Percentiles rank a stretch among this genome's conserved stretches.
These are phyloP conservation scores for Plenodomus tracheiphilus DNA, from an alignment of 2,329 filamentous ascomycete species.

Conservation along the genomic window DNA sequence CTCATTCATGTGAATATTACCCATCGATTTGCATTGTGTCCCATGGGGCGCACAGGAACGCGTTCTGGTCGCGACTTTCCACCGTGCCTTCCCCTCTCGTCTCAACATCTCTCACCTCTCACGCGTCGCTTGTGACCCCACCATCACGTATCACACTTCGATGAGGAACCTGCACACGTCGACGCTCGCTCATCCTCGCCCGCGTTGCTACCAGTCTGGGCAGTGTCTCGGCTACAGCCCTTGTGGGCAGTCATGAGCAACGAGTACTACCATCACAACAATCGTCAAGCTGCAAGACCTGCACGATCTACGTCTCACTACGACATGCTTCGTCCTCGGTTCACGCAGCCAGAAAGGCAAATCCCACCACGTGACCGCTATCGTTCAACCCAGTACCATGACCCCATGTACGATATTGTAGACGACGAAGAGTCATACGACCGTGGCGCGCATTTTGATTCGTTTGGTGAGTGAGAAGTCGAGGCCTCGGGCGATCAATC, in stretches of 20 bases:
- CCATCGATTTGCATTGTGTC: not conserved
- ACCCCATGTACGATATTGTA: slow-evolving; percentile 21
- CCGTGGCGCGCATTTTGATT: slow-evolving; percentile 44
- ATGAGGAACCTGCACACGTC: not conserved
- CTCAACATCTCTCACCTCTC: not conserved
- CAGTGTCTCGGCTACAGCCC: not conserved
- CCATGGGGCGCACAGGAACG: not conserved
- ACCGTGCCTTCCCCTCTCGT: slow-evolving; percentile 20
- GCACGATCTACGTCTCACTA: slow-evolving; percentile 10
- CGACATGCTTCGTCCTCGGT: slow-evolving; percentile 17
- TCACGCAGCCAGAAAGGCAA: slow-evolving; percentile 9
- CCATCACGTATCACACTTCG: not conserved
- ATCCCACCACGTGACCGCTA: slow-evolving; percentile 28
- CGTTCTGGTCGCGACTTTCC: slow-evolving; percentile 22
- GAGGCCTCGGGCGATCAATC: not conserved
- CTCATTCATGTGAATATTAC: not conserved
- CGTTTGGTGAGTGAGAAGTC: slow-evolving; percentile 49
- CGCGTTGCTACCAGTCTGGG: not conserved
- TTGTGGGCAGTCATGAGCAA: slow-evolving; percentile 21
- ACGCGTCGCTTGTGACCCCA: not conserved
- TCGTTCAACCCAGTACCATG: slow-evolving; percentile 19
- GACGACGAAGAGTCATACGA: slow-evolving; percentile 30
- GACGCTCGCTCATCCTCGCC: not conserved
- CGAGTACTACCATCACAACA: slow-evolving; percentile 11
- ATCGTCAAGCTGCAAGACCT: slow-evolving; percentile 6